A percentile compares a stretch with the other conserved stretches of the same genome.
Conservation (phyloP, 768 basidiomycete species). For the Scleroderma citrinum region DNA sequence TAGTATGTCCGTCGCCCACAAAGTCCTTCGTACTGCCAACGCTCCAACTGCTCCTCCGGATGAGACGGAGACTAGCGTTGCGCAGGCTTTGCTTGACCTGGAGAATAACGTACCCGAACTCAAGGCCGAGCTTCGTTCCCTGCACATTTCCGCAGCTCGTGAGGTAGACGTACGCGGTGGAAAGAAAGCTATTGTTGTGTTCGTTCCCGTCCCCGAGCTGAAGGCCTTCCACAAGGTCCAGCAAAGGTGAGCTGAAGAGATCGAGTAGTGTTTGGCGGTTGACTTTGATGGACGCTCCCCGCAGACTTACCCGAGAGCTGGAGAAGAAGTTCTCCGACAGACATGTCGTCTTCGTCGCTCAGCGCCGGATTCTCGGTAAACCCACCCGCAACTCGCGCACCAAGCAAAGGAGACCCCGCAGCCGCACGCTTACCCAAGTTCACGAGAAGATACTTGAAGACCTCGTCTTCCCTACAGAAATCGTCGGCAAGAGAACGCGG, state of each 20-base stretch:
- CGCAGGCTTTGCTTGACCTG: slow-evolving; percentile 94
- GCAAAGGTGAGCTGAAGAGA: slow-evolving; percentile 85
- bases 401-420: slow-evolving; percentile 94
- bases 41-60: slow-evolving; percentile 86
- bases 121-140: slow-evolving; percentile 90
- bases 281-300: background rate
- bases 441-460: slow-evolving; percentile 99
- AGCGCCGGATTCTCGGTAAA: slow-evolving; percentile 97
- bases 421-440: slow-evolving; percentile 93
- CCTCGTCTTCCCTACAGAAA: slow-evolving; percentile 98
- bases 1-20: slow-evolving; percentile 71
- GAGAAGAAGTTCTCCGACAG: slow-evolving; percentile 99
- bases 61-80: slow-evolving; percentile 87
- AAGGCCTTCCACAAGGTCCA: slow-evolving; percentile 99
- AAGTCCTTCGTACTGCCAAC: slow-evolving; percentile 95
- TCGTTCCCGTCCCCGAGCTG: slow-evolving; percentile 94
- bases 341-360: slow-evolving; percentile 97
- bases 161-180: slow-evolving; percentile 99
- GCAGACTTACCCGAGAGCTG: slow-evolving; percentile 93
- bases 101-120: slow-evolving; percentile 98
- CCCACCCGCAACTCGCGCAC: slow-evolving; percentile 90
- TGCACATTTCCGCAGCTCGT: slow-evolving; percentile 97
- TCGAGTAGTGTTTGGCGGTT: no score
- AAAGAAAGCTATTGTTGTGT: slow-evolving; percentile 98
- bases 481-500: slow-evolving; percentile 97